These are phyloP conservation scores for Lagerstroemia fauriei DNA, from an alignment of 441 rosid species.

Conservation along the genomic window DNA sequence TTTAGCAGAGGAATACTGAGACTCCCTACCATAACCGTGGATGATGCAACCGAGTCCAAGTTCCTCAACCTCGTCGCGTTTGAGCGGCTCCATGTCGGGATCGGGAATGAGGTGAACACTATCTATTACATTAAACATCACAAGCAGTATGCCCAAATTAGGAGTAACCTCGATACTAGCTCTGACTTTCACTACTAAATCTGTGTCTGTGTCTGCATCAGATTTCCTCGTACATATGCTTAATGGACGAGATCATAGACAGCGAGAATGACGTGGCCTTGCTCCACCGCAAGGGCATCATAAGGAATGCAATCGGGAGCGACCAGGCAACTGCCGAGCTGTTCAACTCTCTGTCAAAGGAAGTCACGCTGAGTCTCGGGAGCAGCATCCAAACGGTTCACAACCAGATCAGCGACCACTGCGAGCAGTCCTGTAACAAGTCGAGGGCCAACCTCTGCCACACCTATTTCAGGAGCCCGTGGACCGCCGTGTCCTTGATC, in stretches of 20 bases:
- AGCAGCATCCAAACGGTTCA: slow-evolving; percentile 31
- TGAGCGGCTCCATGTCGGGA: slow-evolving; percentile 47
- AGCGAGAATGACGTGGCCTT: slow-evolving; percentile 44
- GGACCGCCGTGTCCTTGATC: slow-evolving; percentile 42
- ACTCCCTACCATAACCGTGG: slow-evolving; percentile 40
- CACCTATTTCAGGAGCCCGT: slow-evolving; percentile 43
- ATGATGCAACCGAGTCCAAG: slow-evolving; percentile 43
- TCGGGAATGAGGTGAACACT: slow-evolving; percentile 41
- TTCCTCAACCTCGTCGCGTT: slow-evolving; percentile 49
- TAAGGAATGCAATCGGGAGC: slow-evolving; percentile 44
- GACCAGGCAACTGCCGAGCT: slow-evolving; percentile 46
- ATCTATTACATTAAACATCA: too few relatives aligned
- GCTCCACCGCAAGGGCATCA: slow-evolving; percentile 42
- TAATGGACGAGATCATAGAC: slow-evolving; percentile 47
- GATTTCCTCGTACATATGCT: slow-evolving; percentile 36
- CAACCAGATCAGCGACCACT: slow-evolving; percentile 32
- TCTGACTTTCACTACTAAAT: too few relatives aligned
- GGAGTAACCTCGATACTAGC: too few relatives aligned
- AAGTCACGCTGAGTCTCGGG: slow-evolving; percentile 35
- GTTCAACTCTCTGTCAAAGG: slow-evolving; percentile 44
- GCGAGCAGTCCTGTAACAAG: slow-evolving; percentile 40
- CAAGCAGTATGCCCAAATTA: too few relatives aligned
- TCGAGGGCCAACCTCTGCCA: slow-evolving; percentile 48
- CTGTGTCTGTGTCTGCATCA: neutral
- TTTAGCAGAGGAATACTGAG: slow-evolving; percentile 36